phyloP scores from a whole-genome alignment of 768 basidiomycete genomes.

The Strobilomyces echinocephalus region DNA sequence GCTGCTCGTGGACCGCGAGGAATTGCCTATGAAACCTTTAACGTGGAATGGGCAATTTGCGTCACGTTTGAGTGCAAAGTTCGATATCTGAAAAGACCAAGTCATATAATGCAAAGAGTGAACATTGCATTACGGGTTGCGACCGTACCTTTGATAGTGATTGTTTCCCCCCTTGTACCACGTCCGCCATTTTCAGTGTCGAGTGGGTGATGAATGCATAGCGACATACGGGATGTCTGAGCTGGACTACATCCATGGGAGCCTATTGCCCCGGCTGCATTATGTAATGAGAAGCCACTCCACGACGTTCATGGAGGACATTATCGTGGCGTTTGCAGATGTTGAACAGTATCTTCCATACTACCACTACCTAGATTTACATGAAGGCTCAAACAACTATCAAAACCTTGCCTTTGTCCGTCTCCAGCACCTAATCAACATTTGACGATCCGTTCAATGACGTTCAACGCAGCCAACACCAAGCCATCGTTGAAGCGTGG shows the following conservation, averaged over 20 bases:
- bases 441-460: slow-evolving; percentile 23
- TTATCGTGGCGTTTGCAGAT: no score
- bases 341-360: no score
- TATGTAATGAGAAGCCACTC: no score
- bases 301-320: no score
- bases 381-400: neutral
- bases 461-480: slow-evolving; percentile 23
- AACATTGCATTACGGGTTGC: neutral
- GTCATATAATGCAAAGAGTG: neutral
- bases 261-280: no score
- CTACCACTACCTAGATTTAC: neutral
- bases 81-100: neutral
- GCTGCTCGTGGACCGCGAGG: neutral
- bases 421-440: neutral
- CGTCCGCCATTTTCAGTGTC: no score
- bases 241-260: no score
- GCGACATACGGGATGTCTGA: no score
- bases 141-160: neutral
- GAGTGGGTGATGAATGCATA: no score
- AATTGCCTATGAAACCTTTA: neutral
- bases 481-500: slow-evolving; percentile 26
- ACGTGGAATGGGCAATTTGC: no score
- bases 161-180: neutral
- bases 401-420: neutral
- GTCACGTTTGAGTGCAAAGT: neutral